These are phyloP conservation scores for Aureobasidium sp. DNA, from an alignment of 2,329 filamentous ascomycete genomes.

Conservation along the genomic window DNA sequence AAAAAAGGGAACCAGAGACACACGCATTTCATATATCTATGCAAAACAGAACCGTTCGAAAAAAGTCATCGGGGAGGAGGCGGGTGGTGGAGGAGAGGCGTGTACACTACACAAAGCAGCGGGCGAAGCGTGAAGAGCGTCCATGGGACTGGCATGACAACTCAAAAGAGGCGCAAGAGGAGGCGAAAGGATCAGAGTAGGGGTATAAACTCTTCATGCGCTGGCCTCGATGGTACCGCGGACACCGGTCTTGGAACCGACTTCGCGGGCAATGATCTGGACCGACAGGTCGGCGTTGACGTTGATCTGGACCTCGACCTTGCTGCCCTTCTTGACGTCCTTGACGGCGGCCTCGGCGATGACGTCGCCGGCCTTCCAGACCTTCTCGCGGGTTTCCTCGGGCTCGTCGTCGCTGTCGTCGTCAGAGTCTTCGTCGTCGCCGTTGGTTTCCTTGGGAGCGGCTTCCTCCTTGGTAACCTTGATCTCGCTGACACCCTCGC, in stretches of 20 bases:
- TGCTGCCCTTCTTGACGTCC: slow-evolving; percentile 77
- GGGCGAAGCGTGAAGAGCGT: neutral
- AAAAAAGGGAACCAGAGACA: neutral
- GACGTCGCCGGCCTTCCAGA: slow-evolving; percentile 79
- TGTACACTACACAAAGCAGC: neutral
- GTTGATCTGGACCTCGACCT: slow-evolving; percentile 91
- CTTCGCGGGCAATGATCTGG: slow-evolving; percentile 74
- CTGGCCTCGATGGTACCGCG: slow-evolving; percentile 50
- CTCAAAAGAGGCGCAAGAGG: neutral
- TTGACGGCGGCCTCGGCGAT: slow-evolving; percentile 82
- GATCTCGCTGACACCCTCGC: slow-evolving; percentile 84
- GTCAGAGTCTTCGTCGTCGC: slow-evolving; percentile 52
- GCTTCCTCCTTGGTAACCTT: slow-evolving; percentile 85
- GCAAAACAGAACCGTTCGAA: slow-evolving; percentile 12
- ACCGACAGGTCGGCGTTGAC: slow-evolving; percentile 73
- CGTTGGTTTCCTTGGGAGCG: slow-evolving; percentile 59
- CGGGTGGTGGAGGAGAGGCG: neutral
- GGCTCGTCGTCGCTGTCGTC: slow-evolving; percentile 64
- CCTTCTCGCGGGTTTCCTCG: slow-evolving; percentile 80
- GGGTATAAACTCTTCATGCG: slow-evolving; percentile 3
- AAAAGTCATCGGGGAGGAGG: neutral
- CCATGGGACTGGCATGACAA: neutral
- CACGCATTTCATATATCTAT: slow-evolving; percentile 6
- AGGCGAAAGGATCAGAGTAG: neutral
- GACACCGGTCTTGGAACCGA: slow-evolving; percentile 80